phyloP scores from a whole-genome alignment of 1,139 yeast species.

The Pichia sp. region DNA sequence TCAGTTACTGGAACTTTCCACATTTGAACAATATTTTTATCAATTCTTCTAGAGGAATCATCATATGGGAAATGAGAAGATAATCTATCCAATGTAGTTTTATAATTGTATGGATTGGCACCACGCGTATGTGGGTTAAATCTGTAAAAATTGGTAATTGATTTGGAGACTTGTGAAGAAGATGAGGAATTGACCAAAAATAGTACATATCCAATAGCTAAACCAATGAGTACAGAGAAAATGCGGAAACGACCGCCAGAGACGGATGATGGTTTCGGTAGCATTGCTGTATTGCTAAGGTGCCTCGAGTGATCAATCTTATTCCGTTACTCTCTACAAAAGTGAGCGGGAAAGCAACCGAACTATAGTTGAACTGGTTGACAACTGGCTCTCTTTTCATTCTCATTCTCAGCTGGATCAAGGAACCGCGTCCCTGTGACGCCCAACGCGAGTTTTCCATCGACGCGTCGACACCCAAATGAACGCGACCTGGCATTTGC shows the following conservation, averaged over 20 bases:
- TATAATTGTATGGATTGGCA: constrained; percentile 26
- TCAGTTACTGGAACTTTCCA: constrained; percentile 72
- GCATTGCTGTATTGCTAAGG: too few species aligned
- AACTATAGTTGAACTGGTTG: too few species aligned
- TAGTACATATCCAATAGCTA: constrained; percentile 21
- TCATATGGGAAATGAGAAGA: constrained; percentile 26
- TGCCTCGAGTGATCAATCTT: too few species aligned
- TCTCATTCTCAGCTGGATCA: too few species aligned
- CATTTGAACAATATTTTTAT: constrained; percentile 98
- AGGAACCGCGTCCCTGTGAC: too few species aligned
- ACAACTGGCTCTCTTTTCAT: too few species aligned
- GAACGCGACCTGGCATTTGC: too few species aligned
- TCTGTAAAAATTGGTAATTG: constrained; percentile 24
- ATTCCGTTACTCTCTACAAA: too few species aligned
- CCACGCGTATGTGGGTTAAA: constrained; percentile 26
- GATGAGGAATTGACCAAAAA: constrained; percentile 19
- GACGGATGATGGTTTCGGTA: too few species aligned
- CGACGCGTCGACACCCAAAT: too few species aligned
- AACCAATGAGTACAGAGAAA: constrained; percentile 20
- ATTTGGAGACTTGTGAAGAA: constrained; percentile 18
- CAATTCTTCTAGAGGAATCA: constrained; percentile 42
- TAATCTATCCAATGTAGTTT: constrained; percentile 25
- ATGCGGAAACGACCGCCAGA: constrained; percentile 17
- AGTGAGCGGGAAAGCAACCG: background rate
- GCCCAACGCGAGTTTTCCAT: too few species aligned